Base-by-base conservation (phyloP, 805 yeast species). In the Candida chilensis region DNA sequence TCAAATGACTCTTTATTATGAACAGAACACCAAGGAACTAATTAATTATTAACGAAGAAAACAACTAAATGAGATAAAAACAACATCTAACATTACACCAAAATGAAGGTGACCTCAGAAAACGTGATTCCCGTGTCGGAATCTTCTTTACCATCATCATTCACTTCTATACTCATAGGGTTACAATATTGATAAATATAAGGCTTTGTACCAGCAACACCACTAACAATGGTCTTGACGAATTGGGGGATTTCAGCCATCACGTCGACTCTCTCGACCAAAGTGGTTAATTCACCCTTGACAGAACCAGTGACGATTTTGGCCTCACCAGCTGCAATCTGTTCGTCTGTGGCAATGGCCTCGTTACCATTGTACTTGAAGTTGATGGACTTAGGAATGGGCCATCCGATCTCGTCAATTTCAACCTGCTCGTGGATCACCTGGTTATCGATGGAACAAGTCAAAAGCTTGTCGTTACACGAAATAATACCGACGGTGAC, bases 141-240 rank as follows among this genome's bases (percentile, higher is more conserved):
- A 27, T 49, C 48, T 31, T 46, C 48, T 27, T 56, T 51, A 18
- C 64, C 67, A 32, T 56, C 71, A 20, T 56, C 53, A 11, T 52
- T 59, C 28, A 61, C 45, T 38, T 57, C 64, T 37, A 83, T 60
- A 5, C 61, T 54, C 48, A 78, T 60, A 32, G 71, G 68, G 51
- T 84, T 79, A 52, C 80, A 72, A 61, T 74, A 92, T 62, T 92
- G 97, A 59, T 88, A 92, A 47, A 92, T 90, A 62, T 74, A 90
- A n/a, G 98, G 98, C 52, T 81, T 84, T 17, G 97, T 79, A 30
- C 97, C 98, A 11, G 92, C 92, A 32, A 90, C 94, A 35, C 95
- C 95, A 38, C 88, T 76, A 27, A 85, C 97, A 35, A 92, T 82
- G 45, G 78, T 82, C 61, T 90, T 92, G 42, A 92, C 94, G 57